Evolutionary conservation across 2,329 filamentous ascomycete genomes (phyloP), one percentile per base, ranked within the genome.

Genomic region (Nemania sp.): DNA sequence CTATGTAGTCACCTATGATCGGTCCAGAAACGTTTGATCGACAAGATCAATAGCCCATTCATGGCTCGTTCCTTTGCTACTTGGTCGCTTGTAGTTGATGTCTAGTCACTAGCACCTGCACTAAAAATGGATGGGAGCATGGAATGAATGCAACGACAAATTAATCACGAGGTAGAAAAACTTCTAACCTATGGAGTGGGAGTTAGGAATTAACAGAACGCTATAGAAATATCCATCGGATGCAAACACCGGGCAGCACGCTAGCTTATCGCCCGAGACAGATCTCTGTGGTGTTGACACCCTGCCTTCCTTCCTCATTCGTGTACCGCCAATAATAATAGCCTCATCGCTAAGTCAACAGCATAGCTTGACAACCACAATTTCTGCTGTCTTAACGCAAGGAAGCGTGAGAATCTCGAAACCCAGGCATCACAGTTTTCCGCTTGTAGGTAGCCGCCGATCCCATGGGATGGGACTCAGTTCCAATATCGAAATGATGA

Each of bases 101-200:
- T 18, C 20, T 26, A 26, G 3, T 49, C 18, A 35, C 26, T 24
- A 29, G n/a, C 41, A 45, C 10, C n/a, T 11, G 20, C 3, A 55
- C 41, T 15, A 32, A 18, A 13, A 18, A 26, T 20, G 1, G 15
- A 13, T 4, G 15, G 5, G 3, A 55, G 45, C 7, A 49, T 5
- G 20, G n/a, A n/a, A n/a, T 3, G 24, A n/a, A 64, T 22, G n/a
- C 24, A 51, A 61, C 41, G 29, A 29, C 29, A 6, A 32, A 54
- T 54, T 54, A 3, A 45, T n/a, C 45, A 41, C 45, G 29, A 22
- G 27, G 27, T 38, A 56, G 26, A 41, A 26, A 29, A 41, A 4
- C n/a, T 27, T 49, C 52, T 38, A 57, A 53, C 13, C 43, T 64
- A 57, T 49, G 45, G 35, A 47, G 5, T 26, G 45, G 5, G 22